Base-by-base conservation (phyloP, 306 rosid genomes). In the Cajanus cajan region DNA sequence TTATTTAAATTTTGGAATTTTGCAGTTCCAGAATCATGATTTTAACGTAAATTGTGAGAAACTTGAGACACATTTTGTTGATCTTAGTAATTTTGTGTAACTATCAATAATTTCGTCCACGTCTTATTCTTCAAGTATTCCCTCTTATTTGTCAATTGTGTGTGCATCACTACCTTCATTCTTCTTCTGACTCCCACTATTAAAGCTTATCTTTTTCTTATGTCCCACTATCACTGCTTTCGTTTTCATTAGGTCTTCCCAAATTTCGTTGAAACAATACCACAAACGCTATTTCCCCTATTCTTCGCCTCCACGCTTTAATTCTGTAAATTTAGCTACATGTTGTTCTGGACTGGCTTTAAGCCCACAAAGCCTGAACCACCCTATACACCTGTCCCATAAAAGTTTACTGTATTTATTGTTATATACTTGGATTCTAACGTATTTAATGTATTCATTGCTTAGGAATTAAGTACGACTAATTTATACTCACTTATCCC, bases 91-190 rank as follows among this genome's bases (percentile, higher is more conserved):
- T 8, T 63, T 54, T 74, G 9, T 41, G 70, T 74, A 40, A 13
- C 3, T 40, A 0, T 73, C 78, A 74, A 44, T 33, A 61, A 75
- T 75, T 75, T 61, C 48, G 34, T 58, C 14, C 36, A 31, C 15
- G 71, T 74, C 79, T 59, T 58, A 34, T 59, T 75, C 62, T 43
- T 28, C 59, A 76, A 63, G 15, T 10, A 48, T 75, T 50, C 58
- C 22, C 48, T 45, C n/a, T 67, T 22, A 37, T 66, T 54, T 67
- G 58, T 52, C 75, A 39, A 39, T 6, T 77, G 52, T 22, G 31
- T 22, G 63, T 8, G 31, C 72, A 44, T 59, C 70, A 59, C 24
- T 15, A 21, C 21, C 80, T 64, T 76, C 73, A 48, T 63, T 47
- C 52, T 47, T 34, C 28, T 7, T 25, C 41, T 1, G 4, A 33